A percentile compares a stretch with the other conserved stretches of the same genome.
phyloP scores from a whole-genome alignment of 1,284 basidiomycete genomes.

The Ustilago vetiveriae region DNA sequence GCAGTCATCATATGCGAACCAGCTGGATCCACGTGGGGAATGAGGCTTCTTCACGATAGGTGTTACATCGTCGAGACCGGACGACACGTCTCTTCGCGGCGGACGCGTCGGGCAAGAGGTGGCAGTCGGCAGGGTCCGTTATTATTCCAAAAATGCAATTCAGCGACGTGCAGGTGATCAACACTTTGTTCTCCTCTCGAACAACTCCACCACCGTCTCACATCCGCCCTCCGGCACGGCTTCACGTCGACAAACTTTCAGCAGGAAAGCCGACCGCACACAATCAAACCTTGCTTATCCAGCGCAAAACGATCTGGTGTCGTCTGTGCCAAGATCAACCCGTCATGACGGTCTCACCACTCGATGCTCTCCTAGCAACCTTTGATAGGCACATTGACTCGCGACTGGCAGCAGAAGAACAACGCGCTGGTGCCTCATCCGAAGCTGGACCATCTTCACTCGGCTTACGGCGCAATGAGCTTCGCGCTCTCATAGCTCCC shows the following conservation, averaged over 20 bases:
- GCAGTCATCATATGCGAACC: too few relatives aligned
- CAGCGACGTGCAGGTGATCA: too few relatives aligned
- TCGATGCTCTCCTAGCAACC: conserved; percentile 27
- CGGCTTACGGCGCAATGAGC: conserved; percentile 13
- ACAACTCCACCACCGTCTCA: not conserved
- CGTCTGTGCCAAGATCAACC: too few relatives aligned
- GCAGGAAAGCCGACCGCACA: too few relatives aligned
- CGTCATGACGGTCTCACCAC: conserved; percentile 25
- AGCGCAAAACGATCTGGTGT: not conserved
- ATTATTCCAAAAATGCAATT: too few relatives aligned
- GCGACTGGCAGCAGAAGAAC: conserved; percentile 10
- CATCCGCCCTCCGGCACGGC: too few relatives aligned
- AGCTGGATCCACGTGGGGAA: not conserved
- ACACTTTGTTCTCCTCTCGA: not conserved
- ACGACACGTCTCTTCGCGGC: conserved; percentile 16
- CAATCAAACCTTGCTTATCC: not conserved
- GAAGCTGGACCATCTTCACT: conserved; percentile 22
- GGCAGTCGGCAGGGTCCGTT: conserved; percentile 16
- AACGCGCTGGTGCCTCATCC: conserved; percentile 3
- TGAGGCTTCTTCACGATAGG: not conserved
- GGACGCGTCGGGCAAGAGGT: conserved; percentile 27
- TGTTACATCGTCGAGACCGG: not conserved
- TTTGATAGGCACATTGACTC: conserved; percentile 35
- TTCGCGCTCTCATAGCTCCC: conserved; percentile 18
- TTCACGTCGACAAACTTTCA: too few relatives aligned